Evolutionary conservation across 192 early-diverging fungal genomes (phyloP).

Genomic region (Rhizophagus sp.): DNA sequence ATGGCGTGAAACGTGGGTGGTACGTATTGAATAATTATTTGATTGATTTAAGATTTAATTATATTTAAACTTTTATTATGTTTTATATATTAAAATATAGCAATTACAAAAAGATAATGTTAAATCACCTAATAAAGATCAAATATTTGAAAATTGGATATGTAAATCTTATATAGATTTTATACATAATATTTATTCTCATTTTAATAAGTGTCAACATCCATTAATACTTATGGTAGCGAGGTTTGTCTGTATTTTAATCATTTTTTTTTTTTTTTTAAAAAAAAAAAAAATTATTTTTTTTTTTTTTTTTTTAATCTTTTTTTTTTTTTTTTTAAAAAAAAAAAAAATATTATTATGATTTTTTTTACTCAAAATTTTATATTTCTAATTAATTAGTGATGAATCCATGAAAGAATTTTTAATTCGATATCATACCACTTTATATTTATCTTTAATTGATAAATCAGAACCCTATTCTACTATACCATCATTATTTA

Average conservation of each 20-base stretch:
- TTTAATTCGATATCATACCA: slow-evolving; percentile 1
- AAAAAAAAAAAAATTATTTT: neutral
- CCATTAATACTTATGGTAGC: slow-evolving; percentile 3
- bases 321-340: neutral
- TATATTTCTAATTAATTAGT: neutral
- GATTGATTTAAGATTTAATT: neutral
- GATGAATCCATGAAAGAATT: slow-evolving; percentile 2
- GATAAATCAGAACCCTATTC: slow-evolving; percentile 12
- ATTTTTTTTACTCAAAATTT: neutral
- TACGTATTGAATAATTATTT: neutral
- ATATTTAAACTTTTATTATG: neutral
- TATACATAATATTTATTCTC: slow-evolving; percentile 19
- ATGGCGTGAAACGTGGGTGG: slow-evolving; percentile 25
- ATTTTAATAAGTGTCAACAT: slow-evolving; percentile 21
- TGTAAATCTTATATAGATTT: slow-evolving; percentile 5
- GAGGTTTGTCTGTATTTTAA: neutral
- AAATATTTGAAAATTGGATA: slow-evolving; percentile 9
- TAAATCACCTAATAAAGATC: neutral
- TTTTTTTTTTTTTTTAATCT: slow-evolving; percentile 1
- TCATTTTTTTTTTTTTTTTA: neutral
- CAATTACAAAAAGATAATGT: neutral
- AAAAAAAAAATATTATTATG: neutral
- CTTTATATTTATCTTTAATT: slow-evolving; percentile 12
- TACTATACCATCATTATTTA: slow-evolving; percentile 14
- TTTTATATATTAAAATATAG: neutral